Evolutionary conservation across 2,329 filamentous ascomycete species (phyloP).

Genomic region (Aspergillus terreus): DNA sequence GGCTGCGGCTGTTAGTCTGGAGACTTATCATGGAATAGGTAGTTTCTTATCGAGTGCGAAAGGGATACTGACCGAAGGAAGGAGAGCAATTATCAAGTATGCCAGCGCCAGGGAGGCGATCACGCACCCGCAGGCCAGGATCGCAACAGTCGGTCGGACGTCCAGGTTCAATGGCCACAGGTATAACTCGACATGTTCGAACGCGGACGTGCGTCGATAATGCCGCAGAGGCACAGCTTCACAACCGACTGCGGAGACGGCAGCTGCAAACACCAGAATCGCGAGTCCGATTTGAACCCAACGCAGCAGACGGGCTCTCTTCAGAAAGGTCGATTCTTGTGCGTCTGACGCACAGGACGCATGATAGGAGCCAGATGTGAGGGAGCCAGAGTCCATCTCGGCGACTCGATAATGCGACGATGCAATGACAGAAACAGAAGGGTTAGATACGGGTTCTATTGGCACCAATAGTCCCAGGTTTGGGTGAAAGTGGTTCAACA

Average conservation of each 20-base stretch:
- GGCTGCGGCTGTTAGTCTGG: conserved; percentile 23
- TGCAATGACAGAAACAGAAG: neutral
- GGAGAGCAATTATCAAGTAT: conserved; percentile 29
- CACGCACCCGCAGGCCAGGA: conserved; percentile 35
- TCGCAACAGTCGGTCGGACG: conserved; percentile 35
- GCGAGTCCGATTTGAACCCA: conserved; percentile 33
- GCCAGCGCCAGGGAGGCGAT: conserved; percentile 29
- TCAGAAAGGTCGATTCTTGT: conserved; percentile 35
- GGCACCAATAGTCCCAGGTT: neutral
- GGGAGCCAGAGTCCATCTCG: conserved; percentile 24
- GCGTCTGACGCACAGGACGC: conserved; percentile 32
- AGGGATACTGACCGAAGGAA: conserved; percentile 32
- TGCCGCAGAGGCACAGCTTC: conserved; percentile 37
- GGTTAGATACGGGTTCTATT: neutral
- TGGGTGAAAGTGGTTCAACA: neutral
- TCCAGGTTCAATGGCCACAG: conserved; percentile 44
- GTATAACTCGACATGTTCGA: conserved; percentile 29
- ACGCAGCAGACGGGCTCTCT: conserved; percentile 30
- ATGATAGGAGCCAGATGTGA: conserved; percentile 21
- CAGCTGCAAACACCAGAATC: conserved; percentile 24
- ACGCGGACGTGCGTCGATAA: conserved; percentile 36
- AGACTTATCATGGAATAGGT: neutral
- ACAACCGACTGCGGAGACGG: conserved; percentile 32
- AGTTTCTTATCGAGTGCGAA: too few relatives aligned
- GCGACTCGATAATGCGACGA: neutral